A percentile compares a stretch with the other conserved stretches of the same genome.
Conservation (phyloP, 75 land plant genomes). For the Selaginella tamariscina region DNA sequence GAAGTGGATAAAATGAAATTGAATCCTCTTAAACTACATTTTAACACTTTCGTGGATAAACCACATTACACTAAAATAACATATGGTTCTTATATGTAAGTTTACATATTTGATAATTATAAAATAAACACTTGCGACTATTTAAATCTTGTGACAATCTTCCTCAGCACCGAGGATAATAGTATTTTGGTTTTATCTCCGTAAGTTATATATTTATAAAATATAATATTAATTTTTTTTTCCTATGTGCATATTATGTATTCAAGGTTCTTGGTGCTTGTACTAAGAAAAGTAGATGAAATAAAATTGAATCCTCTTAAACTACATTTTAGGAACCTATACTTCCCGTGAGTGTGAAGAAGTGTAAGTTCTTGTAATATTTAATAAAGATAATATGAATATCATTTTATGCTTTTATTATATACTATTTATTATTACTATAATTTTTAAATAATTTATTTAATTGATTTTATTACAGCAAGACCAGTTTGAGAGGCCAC, state of each 20-base stretch:
- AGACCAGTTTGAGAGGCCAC: conserved; percentile 75
- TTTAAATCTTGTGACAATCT: no score
- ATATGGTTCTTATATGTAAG: no score
- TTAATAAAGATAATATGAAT: no score
- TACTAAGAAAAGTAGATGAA: conserved; percentile 63
- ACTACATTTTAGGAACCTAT: conserved; percentile 73
- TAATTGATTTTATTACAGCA: conserved; percentile 35
- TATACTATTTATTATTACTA: background rate
- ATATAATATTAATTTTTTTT: background rate
- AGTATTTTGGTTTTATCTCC: background rate
- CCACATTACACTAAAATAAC: no score
- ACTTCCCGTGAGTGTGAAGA: conserved; percentile 93
- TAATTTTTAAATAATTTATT: background rate
- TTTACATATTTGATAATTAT: no score
- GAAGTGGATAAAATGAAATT: conserved; percentile 78
- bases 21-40: conserved; percentile 69
- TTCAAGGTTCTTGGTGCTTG: conserved; percentile 17
- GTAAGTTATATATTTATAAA: background rate
- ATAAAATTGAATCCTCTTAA: conserved; percentile 73
- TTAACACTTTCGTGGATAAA: no score
- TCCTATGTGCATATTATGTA: background rate
- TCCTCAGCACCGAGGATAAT: no score
- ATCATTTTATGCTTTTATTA: background rate
- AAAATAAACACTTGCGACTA: no score
- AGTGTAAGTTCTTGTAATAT: no score